phyloP scores from a whole-genome alignment of 768 basidiomycete genomes.

The Hydnomerulius pinastri region DNA sequence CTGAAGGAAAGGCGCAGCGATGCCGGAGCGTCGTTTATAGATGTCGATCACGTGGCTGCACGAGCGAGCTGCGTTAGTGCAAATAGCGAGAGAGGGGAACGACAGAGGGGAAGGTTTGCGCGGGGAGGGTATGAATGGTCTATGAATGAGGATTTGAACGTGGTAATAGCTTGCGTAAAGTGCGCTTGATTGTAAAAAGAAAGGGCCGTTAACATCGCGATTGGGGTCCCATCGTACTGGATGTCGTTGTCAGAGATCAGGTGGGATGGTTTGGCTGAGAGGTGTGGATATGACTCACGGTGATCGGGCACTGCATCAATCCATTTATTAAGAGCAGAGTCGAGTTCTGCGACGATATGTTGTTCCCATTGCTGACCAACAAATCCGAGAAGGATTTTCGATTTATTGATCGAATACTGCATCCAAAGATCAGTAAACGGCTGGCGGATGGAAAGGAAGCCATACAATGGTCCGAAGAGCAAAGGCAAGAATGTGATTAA shows the following conservation, averaged over 20 bases:
- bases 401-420: constrained; percentile 74
- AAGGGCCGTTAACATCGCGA: constrained; percentile 33
- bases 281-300: constrained; percentile 18
- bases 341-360: constrained; percentile 68
- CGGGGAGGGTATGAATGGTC: constrained; percentile 74
- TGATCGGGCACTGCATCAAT: constrained; percentile 63
- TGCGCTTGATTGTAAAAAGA: constrained; percentile 51
- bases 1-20: constrained; percentile 27
- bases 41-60: constrained; percentile 71
- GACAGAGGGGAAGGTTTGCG: constrained; percentile 48
- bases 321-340: constrained; percentile 80
- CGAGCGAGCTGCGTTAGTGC: constrained; percentile 82
- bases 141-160: constrained; percentile 70
- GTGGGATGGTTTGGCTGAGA: no score
- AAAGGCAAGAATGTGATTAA: constrained; percentile 64
- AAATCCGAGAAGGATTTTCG: constrained; percentile 52
- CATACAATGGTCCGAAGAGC: constrained; percentile 62
- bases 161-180: constrained; percentile 58
- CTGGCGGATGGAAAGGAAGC: neutral
- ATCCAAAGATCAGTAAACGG: neutral
- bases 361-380: constrained; percentile 60
- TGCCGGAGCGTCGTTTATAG: constrained; percentile 39
- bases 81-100: constrained; percentile 75
- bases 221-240: constrained; percentile 49
- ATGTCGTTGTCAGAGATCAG: constrained; percentile 7